These are phyloP conservation scores for Pseudonectria foliicola DNA, from an alignment of 2,329 filamentous ascomycete species.

Conservation along the genomic window DNA sequence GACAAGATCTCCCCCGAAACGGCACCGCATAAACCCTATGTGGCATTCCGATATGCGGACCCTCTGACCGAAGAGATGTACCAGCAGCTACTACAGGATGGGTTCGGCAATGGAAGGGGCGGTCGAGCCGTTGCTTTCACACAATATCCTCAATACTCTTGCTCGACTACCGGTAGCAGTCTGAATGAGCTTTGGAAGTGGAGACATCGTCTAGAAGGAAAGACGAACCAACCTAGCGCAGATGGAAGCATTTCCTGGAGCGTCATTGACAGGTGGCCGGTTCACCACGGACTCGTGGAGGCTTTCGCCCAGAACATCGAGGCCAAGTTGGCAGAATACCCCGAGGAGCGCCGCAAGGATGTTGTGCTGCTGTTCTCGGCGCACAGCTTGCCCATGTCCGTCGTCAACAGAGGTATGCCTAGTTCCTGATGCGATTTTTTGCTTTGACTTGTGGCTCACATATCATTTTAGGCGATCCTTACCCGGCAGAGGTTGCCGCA, in stretches of 20 bases:
- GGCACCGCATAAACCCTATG: constrained; percentile 93
- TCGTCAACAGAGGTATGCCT: constrained; percentile 74
- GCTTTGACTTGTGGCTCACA: constrained; percentile 19
- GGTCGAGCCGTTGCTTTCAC: constrained; percentile 94
- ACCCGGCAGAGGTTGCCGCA: constrained; percentile 89
- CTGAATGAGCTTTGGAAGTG: constrained; percentile 98
- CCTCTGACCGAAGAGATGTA: constrained; percentile 96
- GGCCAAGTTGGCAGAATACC: constrained; percentile 74
- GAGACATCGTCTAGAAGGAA: constrained; percentile 80
- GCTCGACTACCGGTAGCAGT: constrained; percentile 92
- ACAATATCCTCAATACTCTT: constrained; percentile 97
- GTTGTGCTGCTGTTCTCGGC: constrained; percentile 91
- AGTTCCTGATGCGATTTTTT: not conserved
- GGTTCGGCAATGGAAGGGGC: constrained; percentile 83
- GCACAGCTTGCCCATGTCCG: constrained; percentile 93
- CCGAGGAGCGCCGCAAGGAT: constrained; percentile 67
- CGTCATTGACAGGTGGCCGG: constrained; percentile 95
- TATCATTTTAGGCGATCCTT: constrained; percentile 66
- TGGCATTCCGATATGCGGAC: constrained; percentile 91
- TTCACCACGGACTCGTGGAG: constrained; percentile 82
- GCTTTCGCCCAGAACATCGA: constrained; percentile 92
- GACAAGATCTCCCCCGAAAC: constrained; percentile 88
- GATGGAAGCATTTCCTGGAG: constrained; percentile 84
- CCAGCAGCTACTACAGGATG: constrained; percentile 70
- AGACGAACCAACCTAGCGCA: constrained; percentile 44